These are phyloP conservation scores for Macrocybe gigantea DNA, from an alignment of 768 basidiomycete species.

Conservation along the genomic window DNA sequence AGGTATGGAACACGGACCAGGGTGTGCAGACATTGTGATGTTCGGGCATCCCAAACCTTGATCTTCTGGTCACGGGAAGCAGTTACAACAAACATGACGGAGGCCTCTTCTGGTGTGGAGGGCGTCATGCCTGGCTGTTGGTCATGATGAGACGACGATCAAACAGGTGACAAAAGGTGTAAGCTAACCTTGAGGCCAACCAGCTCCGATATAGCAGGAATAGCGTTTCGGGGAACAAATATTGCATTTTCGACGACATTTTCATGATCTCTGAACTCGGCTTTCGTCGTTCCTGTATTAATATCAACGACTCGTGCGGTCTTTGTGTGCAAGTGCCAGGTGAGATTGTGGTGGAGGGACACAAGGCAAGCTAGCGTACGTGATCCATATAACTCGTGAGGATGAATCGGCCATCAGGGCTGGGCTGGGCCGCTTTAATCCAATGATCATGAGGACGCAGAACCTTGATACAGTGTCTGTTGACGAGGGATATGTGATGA, in stretches of 20 bases:
- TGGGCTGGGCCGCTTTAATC: conserved; percentile 48
- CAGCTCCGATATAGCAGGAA: conserved; percentile 55
- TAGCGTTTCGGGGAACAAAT: conserved; percentile 58
- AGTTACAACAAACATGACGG: conserved; percentile 49
- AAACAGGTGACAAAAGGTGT: not conserved
- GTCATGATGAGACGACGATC: not conserved
- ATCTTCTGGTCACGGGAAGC: conserved; percentile 72
- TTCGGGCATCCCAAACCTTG: conserved; percentile 65
- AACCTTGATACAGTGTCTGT: conserved; percentile 60
- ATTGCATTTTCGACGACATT: conserved; percentile 61
- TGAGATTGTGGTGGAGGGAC: not conserved
- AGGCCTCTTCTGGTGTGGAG: conserved; percentile 3
- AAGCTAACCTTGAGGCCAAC: conserved; percentile 26
- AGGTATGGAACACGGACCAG: conserved; percentile 31
- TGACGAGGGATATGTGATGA: not conserved
- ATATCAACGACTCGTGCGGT: conserved; percentile 61
- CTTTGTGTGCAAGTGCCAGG: conserved; percentile 24
- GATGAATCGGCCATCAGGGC: conserved; percentile 48
- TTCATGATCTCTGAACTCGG: conserved; percentile 68
- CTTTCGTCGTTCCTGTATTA: conserved; percentile 53
- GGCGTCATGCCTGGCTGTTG: conserved; percentile 5
- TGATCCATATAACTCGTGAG: conserved; percentile 66
- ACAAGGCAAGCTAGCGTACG: conserved; percentile 26
- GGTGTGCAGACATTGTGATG: conserved; percentile 57
- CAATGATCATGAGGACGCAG: conserved; percentile 61